These are phyloP conservation scores for Deuterostichococcus epilithicus DNA, from an alignment of 139 green algal species.

Conservation along the genomic window DNA sequence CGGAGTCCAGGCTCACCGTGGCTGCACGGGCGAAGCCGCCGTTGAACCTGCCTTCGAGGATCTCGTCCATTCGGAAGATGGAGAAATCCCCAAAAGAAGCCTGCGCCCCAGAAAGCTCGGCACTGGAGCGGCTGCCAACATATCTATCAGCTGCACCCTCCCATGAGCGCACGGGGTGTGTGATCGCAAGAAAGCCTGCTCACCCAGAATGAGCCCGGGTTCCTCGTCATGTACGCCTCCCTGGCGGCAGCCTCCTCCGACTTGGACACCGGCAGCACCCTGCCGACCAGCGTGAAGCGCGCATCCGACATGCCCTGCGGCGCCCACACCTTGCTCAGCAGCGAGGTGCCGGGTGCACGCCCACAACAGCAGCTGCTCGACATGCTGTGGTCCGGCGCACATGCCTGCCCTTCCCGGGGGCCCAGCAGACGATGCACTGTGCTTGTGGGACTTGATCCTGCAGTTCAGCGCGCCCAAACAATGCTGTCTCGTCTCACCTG, in stretches of 20 bases:
- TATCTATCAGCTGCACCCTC: constrained; percentile 70
- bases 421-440: neutral
- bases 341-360: no score
- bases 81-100: constrained; percentile 33
- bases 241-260: constrained; percentile 34
- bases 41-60: constrained; percentile 49
- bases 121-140: constrained; percentile 10
- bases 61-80: constrained; percentile 49
- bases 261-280: constrained; percentile 35
- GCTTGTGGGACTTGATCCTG: no score
- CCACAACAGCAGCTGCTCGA: no score
- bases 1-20: no score
- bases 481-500: constrained; percentile 21
- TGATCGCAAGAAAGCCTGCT: no score
- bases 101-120: neutral
- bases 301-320: constrained; percentile 55
- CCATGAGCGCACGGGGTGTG: no score
- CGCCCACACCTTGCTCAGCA: neutral
- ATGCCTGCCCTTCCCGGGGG: no score
- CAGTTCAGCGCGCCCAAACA: no score
- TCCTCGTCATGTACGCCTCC: constrained; percentile 55
- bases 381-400: no score
- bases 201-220: constrained; percentile 79
- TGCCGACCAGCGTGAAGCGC: constrained; percentile 62
- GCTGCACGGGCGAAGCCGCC: constrained; percentile 68